Evolutionary conservation across 2,329 filamentous ascomycete genomes (phyloP), one percentile per base, ranked within the genome.

Genomic region (Trichoderma koningii): DNA sequence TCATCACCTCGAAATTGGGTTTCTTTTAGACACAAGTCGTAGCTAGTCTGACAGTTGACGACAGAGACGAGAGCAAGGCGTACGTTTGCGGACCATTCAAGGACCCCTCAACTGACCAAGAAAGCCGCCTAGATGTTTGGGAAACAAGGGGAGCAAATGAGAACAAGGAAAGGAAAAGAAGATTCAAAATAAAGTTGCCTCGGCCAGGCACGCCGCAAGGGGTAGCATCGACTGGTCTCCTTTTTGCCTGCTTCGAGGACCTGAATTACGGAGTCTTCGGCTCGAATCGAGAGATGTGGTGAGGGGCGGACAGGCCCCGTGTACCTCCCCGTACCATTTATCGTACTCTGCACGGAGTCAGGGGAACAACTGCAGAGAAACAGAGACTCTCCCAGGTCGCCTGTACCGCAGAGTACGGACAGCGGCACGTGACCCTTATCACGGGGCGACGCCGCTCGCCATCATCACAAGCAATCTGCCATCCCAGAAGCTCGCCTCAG

Each of bases 181-280:
- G 19, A 5, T 6, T 15, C 3, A 10, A 41, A 23, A 14, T 60
- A 60, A 28, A 50, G 41, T 41, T 60, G 30, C 56, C 56, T 59
- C 56, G 56, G 56, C 26, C 56, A 42, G 56, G 30, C 45, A 60
- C 56, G 28, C 45, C 56, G 56, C 44, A 23, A 48, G 30, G 34
- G 34, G 45, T 38, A n/a, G n/a, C 42, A 48, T 59, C 28, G 17
- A 47, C n/a, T 3, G 12, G 5, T 38, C 14, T 12, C 34, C 21
- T n/a, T 48, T 48, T 7, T 26, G 30, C 10, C 4, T 56, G 14
- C 19, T 48, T 19, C 30, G 5, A 38, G 15, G 38, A 41, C 52
- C 30, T 59, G 44, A 50, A 59, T 60, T 55, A 42, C 56, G 56
- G 56, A 50, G 56, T 50, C 56, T 19, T 50, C 44, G 56, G 56